Base-by-base conservation (phyloP, 768 basidiomycete species). In the Suillus lakei region DNA sequence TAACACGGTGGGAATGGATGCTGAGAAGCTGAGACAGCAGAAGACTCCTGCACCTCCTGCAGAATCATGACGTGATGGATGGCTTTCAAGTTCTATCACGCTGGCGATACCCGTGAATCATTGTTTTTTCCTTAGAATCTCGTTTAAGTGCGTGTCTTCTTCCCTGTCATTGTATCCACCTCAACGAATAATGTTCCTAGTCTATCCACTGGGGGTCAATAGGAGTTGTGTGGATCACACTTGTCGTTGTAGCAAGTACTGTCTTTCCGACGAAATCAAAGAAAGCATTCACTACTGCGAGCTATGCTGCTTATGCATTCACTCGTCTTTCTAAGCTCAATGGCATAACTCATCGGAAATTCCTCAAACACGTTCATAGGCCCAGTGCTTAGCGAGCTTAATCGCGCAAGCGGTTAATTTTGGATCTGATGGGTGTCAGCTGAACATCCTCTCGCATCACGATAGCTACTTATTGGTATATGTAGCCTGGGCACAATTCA, bases 1-100 rank as follows among this genome's bases (percentile, higher is more conserved):
- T 28, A 93, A 93, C 69, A 86, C 83, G 53, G 82, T 84, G 46
- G 85, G 88, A 13, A 80, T 85, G 48, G 82, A 84, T 41, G 67
- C 66, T 28, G 71, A 69, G n/a, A 69, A 67, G 34, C 38, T 54
- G 16, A 54, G 51, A 34, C 55, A 63, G 43, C 60, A 68, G 63
- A 39, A 54, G 59, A 32, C 36, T 44, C 21, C 68, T 9, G 26
- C 65, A 43, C 43, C 60, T 43, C 60, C 60, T 32, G 30, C 60
- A 43, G 56, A 63, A 59, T 41, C 53, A 15, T 63, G 55, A 56
- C n/a, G 28, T 56, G 28, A 46, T 1, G 12, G 36, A 23, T 34
- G 18, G 4, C 34, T 58, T 41, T 4, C 7, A 36, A 54, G 54
- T 36, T 34, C 21, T 28, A 58, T 39, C 23, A 58, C 38, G 38